phyloP scores from a whole-genome alignment of 768 basidiomycete species.

The Trametes meyenii region DNA sequence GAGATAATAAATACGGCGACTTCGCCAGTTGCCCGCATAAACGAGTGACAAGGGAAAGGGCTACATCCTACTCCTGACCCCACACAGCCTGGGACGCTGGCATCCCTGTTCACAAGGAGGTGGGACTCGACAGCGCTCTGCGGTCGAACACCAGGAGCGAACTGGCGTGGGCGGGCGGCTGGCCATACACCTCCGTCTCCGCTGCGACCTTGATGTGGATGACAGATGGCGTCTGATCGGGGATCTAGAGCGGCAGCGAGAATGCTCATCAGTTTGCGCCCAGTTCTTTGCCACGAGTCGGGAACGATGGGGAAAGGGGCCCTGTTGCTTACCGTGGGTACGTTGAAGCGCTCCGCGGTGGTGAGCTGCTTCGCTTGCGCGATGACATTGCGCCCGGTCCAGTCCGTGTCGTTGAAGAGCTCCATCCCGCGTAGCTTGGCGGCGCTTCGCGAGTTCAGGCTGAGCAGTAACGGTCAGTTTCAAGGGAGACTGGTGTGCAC shows the following conservation, averaged over 20 bases:
- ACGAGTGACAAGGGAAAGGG: too few relatives aligned
- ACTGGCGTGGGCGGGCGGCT: neutral
- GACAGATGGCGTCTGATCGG: neutral
- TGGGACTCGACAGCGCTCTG: neutral
- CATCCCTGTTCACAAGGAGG: neutral
- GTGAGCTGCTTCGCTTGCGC: conserved; percentile 6
- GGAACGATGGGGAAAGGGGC: neutral
- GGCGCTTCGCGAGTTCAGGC: conserved; percentile 9
- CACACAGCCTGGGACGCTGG: too few relatives aligned
- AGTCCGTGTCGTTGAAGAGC: neutral
- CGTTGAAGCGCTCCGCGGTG: conserved; percentile 2
- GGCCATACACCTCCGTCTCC: neutral
- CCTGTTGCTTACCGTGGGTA: neutral
- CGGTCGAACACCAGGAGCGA: neutral
- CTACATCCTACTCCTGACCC: too few relatives aligned
- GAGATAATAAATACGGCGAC: too few relatives aligned
- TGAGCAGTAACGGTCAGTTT: neutral
- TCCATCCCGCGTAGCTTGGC: conserved; percentile 1
- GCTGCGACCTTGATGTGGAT: neutral
- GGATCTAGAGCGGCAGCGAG: neutral
- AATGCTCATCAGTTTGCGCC: neutral
- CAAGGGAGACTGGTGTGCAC: neutral
- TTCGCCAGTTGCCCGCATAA: too few relatives aligned
- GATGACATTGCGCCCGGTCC: neutral
- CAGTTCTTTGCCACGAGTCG: neutral